phyloP scores from a whole-genome alignment of 192 early-diverging fungal genomes.

The Backusella mclennaniae region DNA sequence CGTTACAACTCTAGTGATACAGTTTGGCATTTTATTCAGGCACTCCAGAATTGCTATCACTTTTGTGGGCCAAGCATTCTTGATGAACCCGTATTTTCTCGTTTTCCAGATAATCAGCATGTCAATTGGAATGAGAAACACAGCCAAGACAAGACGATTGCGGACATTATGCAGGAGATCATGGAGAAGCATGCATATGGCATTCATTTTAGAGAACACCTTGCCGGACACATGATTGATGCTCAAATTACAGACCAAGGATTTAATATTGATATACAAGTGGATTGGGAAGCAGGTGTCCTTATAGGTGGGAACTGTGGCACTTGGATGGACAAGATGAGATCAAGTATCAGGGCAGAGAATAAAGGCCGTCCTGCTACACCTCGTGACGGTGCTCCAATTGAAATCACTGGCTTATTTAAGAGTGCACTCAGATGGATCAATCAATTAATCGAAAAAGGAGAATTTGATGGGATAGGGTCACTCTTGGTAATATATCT shows the following conservation, averaged over 20 bases:
- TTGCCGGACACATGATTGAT: slow-evolving; percentile 86
- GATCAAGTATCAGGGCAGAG: slow-evolving; percentile 90
- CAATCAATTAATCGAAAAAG: slow-evolving; percentile 43
- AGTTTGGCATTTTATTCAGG: slow-evolving; percentile 92
- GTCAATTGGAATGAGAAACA: slow-evolving; percentile 66
- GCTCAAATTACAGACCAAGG: slow-evolving; percentile 90
- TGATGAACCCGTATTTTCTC: slow-evolving; percentile 63
- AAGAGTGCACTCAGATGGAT: slow-evolving; percentile 88
- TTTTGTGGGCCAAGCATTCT: slow-evolving; percentile 77
- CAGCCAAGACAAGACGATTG: slow-evolving; percentile 64
- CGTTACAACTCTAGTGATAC: slow-evolving; percentile 98
- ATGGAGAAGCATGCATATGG: slow-evolving; percentile 87
- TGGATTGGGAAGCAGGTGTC: slow-evolving; percentile 80
- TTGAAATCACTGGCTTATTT: slow-evolving; percentile 91
- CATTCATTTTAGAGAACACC: slow-evolving; percentile 92
- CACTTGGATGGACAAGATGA: slow-evolving; percentile 99
- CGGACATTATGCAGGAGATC: slow-evolving; percentile 89
- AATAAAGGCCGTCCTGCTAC: slow-evolving; percentile 90
- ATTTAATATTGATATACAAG: slow-evolving; percentile 76
- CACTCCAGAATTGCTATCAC: slow-evolving; percentile 83
- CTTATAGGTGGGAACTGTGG: slow-evolving; percentile 96
- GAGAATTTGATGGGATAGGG: slow-evolving; percentile 36
- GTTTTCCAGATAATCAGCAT: slow-evolving; percentile 80
- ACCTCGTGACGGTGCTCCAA: slow-evolving; percentile 86
- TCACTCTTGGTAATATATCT: slow-evolving; percentile 26